Conservation (phyloP, 2,329 filamentous ascomycete genomes). For the Botrytis squamosa region DNA sequence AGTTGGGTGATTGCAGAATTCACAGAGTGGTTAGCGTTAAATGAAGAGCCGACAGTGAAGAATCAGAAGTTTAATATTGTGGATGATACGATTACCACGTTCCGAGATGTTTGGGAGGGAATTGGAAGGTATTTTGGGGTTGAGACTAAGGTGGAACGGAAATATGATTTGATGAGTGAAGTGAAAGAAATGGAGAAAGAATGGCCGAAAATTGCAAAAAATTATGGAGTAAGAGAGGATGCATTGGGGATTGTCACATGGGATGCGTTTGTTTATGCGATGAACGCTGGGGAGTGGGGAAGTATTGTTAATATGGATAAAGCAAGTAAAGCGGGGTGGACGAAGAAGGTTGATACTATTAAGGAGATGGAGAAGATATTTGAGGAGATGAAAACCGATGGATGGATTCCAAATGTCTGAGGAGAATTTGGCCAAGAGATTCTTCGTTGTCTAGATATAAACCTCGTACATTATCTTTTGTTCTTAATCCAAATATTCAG, state of each 20-base stretch:
- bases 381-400: constrained; percentile 15
- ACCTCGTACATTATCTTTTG: background rate
- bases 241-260: constrained; percentile 5
- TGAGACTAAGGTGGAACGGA: background rate
- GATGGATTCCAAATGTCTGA: constrained; percentile 7
- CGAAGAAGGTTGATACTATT: constrained; percentile 7
- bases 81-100: constrained; percentile 15
- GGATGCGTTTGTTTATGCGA: constrained; percentile 13
- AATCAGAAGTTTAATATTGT: constrained; percentile 19
- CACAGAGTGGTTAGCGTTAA: constrained; percentile 5
- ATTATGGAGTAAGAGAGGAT: background rate
- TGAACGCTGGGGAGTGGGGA: constrained; percentile 14
- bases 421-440: background rate
- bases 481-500: background rate
- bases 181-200: background rate
- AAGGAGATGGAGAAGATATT: constrained; percentile 16
- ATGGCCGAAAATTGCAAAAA: background rate
- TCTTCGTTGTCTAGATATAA: background rate
- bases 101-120: constrained; percentile 4
- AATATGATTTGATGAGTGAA: constrained; percentile 11
- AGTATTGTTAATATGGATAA: constrained; percentile 17
- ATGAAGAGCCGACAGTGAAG: background rate
- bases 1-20: background rate
- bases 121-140: constrained; percentile 11
- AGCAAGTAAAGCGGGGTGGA: constrained; percentile 14